A percentile compares a stretch with the other conserved stretches of the same genome.
These are phyloP conservation scores for Hypoxylon sp. DNA, from an alignment of 2,329 filamentous ascomycete genomes.

Conservation along the genomic window DNA sequence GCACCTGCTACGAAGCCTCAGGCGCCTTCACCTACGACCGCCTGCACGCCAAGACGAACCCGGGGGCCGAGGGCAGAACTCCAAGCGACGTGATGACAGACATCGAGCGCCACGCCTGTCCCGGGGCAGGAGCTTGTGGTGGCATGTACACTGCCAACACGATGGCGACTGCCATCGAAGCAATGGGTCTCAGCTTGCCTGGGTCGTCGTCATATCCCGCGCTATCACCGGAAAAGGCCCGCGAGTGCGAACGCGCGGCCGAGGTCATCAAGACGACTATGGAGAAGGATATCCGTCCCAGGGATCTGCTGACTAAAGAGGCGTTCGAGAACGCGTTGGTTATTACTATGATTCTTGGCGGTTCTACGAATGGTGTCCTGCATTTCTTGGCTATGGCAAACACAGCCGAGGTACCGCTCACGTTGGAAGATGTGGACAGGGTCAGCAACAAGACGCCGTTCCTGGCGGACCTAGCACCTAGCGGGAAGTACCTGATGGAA, in stretches of 20 bases:
- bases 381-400: constrained; percentile 93
- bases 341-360: constrained; percentile 91
- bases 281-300: constrained; percentile 83
- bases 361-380: constrained; percentile 88
- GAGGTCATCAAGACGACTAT: constrained; percentile 83
- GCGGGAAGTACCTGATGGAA: constrained; percentile 84
- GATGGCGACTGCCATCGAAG: constrained; percentile 91
- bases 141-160: constrained; percentile 95
- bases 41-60: constrained; percentile 75
- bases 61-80: constrained; percentile 72
- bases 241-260: constrained; percentile 85
- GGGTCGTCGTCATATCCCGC: constrained; percentile 88
- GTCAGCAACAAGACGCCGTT: constrained; percentile 86
- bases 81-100: constrained; percentile 86
- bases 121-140: constrained; percentile 78
- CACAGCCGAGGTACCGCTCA: constrained; percentile 80
- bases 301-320: constrained; percentile 81
- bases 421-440: constrained; percentile 84
- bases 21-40: constrained; percentile 84
- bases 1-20: constrained; percentile 86
- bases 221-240: constrained; percentile 82
- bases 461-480: constrained; percentile 86
- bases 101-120: constrained; percentile 82
- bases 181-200: constrained; percentile 84
- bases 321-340: constrained; percentile 91